Evolutionary conservation across 495 filamentous ascomycete species (phyloP).

Genomic region (Sabuloglossum arenarium): DNA sequence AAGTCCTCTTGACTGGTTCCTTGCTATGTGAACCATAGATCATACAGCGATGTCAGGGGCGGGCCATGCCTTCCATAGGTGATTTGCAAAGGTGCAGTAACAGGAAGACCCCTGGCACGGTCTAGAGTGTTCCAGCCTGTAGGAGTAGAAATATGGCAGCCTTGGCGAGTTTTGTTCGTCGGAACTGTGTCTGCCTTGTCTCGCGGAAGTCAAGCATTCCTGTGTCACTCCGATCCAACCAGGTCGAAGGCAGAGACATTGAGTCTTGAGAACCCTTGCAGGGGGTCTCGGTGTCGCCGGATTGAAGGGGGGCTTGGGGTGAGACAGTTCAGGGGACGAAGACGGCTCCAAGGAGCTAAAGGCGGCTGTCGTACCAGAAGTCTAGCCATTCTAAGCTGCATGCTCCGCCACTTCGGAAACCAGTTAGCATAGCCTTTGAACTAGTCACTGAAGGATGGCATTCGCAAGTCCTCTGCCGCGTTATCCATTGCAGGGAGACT

Average conservation of each 20-base stretch:
- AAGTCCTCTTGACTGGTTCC: too few relatives aligned
- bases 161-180: not conserved
- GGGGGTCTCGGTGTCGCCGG: not conserved
- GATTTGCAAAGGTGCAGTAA: not conserved
- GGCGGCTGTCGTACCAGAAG: not conserved
- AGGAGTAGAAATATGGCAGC: not conserved
- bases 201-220: not conserved
- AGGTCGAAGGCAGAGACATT: not conserved
- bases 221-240: not conserved
- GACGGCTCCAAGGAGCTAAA: too few relatives aligned
- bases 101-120: too few relatives aligned
- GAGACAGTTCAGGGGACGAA: not conserved
- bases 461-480: not conserved
- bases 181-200: constrained; percentile 3
- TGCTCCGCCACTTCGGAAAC: too few relatives aligned
- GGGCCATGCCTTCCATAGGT: not conserved
- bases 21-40: too few relatives aligned
- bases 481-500: not conserved
- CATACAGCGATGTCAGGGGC: too few relatives aligned
- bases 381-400: not conserved
- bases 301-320: not conserved
- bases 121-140: not conserved
- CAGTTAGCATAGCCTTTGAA: not conserved
- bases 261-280: not conserved
- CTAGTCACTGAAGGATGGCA: not conserved